These are phyloP conservation scores for Hippophae tibetana DNA, from an alignment of 306 rosid species.

Conservation along the genomic window DNA sequence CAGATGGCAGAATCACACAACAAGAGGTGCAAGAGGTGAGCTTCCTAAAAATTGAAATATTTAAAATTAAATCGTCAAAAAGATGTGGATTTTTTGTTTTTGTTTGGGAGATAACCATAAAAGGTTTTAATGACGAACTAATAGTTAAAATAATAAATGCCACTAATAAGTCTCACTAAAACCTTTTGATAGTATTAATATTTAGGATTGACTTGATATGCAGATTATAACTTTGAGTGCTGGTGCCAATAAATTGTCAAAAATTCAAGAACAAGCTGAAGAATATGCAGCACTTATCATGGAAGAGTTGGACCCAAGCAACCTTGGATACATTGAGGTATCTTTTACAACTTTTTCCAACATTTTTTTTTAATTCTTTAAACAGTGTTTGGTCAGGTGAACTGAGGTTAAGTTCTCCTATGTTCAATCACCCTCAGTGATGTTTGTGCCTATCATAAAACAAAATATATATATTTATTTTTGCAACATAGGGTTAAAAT, in stretches of 20 bases:
- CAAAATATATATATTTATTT: too few relatives aligned
- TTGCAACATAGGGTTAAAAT: too few relatives aligned
- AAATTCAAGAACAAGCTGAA: conserved; percentile 63
- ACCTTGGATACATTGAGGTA: conserved; percentile 71
- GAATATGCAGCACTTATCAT: conserved; percentile 90
- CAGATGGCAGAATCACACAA: conserved; percentile 71
- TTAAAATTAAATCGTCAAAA: background rate
- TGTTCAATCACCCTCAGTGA: too few relatives aligned
- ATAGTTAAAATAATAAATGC: too few relatives aligned
- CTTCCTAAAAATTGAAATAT: background rate
- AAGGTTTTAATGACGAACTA: too few relatives aligned
- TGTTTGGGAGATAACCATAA: background rate
- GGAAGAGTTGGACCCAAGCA: conserved; percentile 84
- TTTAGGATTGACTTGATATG: background rate
- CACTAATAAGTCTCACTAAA: too few relatives aligned
- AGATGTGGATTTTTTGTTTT: background rate
- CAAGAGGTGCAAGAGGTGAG: conserved; percentile 81
- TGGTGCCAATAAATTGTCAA: conserved; percentile 74
- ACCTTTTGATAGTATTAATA: too few relatives aligned
- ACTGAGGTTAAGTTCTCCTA: too few relatives aligned
- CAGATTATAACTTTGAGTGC: conserved; percentile 81
- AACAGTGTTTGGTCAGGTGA: too few relatives aligned
- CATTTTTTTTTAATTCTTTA: background rate
- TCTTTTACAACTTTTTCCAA: too few relatives aligned
- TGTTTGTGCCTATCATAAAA: too few relatives aligned